Conservation (phyloP, 257 asterid genomes). For the Nicotiana sylvestris region DNA sequence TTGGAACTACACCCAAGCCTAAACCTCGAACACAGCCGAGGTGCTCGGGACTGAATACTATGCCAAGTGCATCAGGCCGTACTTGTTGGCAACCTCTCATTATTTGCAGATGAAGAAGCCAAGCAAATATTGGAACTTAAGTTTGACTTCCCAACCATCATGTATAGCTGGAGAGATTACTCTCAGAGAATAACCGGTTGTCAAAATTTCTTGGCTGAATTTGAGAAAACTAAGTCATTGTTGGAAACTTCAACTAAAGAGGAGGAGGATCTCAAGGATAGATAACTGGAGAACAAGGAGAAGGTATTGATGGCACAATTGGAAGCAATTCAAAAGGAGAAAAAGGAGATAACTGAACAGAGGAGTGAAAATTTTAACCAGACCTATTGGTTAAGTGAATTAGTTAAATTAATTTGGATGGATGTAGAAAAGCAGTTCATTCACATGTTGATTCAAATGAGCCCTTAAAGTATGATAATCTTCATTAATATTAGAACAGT, state of each 20-base stretch:
- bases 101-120: background rate
- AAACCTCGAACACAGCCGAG: no score
- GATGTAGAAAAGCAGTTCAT: no score
- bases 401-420: no score
- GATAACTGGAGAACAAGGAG: background rate
- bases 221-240: conserved; percentile 1
- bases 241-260: background rate
- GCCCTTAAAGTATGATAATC: no score
- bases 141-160: background rate
- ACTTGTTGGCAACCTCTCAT: background rate
- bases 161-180: background rate
- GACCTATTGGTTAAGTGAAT: no score
- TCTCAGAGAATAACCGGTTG: background rate
- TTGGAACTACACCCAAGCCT: no score
- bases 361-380: no score
- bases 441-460: no score
- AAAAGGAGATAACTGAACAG: background rate
- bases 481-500: no score
- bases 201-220: background rate
- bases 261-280: background rate
- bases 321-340: background rate
- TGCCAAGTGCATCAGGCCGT: background rate
- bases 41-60: no score
- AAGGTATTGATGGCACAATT: background rate
- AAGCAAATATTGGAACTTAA: background rate